Conservation (phyloP, 169 alveolate genomes). For the Perkinsus marinus region DNA sequence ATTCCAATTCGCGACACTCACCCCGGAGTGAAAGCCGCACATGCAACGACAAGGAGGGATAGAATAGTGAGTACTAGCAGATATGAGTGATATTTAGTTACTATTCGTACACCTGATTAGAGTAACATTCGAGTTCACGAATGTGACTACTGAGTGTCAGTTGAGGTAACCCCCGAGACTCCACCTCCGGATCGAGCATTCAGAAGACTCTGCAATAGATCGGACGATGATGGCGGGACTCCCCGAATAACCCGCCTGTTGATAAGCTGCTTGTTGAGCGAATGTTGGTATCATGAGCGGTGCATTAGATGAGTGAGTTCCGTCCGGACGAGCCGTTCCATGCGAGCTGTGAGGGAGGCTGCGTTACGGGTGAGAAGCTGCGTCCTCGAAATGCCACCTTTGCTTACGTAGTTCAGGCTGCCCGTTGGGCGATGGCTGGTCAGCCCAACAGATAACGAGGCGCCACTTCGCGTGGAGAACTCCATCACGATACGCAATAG, state of each 20-base stretch:
- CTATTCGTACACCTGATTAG: neutral
- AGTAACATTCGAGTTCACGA: neutral
- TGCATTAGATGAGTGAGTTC: neutral
- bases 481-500: no score
- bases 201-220: neutral
- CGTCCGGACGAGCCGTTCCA: neutral
- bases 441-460: no score
- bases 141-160: neutral
- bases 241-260: neutral
- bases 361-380: neutral
- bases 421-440: no score
- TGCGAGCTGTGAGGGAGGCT: neutral
- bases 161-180: neutral
- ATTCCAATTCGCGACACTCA: no score
- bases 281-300: neutral
- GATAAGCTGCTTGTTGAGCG: neutral
- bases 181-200: neutral
- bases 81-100: neutral
- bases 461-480: no score
- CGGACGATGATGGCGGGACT: neutral
- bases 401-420: no score
- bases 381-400: neutral
- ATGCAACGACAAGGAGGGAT: no score
- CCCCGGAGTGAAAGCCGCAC: no score
- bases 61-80: no score